Percentiles rank a stretch among this genome's conserved stretches.
These are phyloP conservation scores for Cardiospermum halicacabum DNA, from an alignment of 345 rosid species.

Conservation along the genomic window DNA sequence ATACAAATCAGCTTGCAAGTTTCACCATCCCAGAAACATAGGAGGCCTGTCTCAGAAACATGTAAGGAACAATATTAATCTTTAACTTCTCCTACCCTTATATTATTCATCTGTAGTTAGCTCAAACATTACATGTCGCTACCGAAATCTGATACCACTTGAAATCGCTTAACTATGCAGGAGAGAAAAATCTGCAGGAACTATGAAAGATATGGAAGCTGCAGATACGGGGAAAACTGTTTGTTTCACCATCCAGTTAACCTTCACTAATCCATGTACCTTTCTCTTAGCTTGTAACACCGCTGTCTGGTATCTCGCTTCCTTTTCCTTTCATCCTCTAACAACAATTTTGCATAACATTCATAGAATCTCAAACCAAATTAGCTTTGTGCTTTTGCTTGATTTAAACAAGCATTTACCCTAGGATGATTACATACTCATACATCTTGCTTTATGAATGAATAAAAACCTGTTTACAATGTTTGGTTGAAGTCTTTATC, in stretches of 20 bases:
- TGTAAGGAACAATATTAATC: constrained; percentile 24
- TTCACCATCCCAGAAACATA: constrained; percentile 42
- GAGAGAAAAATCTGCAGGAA: constrained; percentile 19
- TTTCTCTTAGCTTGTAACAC: background rate
- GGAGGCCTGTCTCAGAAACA: constrained; percentile 39
- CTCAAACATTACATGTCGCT: background rate
- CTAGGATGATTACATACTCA: background rate
- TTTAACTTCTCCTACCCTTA: background rate
- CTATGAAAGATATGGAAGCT: constrained; percentile 35
- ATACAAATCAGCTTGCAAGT: constrained; percentile 39
- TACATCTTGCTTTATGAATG: background rate
- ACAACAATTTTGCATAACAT: background rate
- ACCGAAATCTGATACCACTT: background rate
- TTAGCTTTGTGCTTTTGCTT: background rate
- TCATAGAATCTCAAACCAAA: background rate
- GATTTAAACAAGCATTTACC: background rate
- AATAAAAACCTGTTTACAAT: background rate
- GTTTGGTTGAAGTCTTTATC: background rate
- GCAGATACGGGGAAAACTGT: constrained; percentile 45
- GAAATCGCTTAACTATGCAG: constrained; percentile 5
- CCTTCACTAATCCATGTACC: background rate
- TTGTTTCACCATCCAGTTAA: constrained; percentile 36
- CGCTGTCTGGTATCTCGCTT: background rate
- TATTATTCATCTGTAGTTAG: background rate
- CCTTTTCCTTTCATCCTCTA: background rate